These are phyloP conservation scores for Irpex sp. DNA, from an alignment of 1,284 basidiomycete species.

Conservation along the genomic window DNA sequence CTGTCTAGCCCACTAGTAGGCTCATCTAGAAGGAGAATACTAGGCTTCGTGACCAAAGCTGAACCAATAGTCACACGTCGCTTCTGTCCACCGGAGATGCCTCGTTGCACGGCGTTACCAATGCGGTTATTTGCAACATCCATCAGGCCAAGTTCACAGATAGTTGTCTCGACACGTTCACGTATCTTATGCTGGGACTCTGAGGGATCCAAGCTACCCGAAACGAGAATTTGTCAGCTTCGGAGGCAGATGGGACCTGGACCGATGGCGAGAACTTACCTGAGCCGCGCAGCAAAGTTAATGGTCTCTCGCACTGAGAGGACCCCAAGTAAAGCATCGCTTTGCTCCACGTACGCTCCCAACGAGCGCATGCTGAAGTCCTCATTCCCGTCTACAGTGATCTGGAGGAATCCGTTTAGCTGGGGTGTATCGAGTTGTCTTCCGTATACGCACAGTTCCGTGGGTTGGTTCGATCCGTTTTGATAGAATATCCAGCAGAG, in stretches of 20 bases:
- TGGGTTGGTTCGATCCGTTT: slow-evolving; percentile 35
- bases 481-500: slow-evolving; percentile 39
- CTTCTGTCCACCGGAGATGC: slow-evolving; percentile 66
- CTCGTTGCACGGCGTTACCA: slow-evolving; percentile 53
- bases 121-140: slow-evolving; percentile 55
- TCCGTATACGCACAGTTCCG: slow-evolving; percentile 26
- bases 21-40: slow-evolving; percentile 62
- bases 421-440: neutral
- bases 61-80: slow-evolving; percentile 63
- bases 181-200: slow-evolving; percentile 35
- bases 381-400: slow-evolving; percentile 16
- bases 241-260: neutral
- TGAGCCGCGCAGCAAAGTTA: slow-evolving; percentile 53
- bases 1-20: slow-evolving; percentile 63
- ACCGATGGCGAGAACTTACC: slow-evolving; percentile 27
- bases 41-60: slow-evolving; percentile 59
- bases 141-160: slow-evolving; percentile 52
- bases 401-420: slow-evolving; percentile 4
- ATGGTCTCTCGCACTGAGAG: slow-evolving; percentile 64
- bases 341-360: slow-evolving; percentile 57
- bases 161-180: slow-evolving; percentile 50
- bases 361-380: slow-evolving; percentile 21
- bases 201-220: slow-evolving; percentile 41
- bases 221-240: neutral
- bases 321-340: slow-evolving; percentile 57